These are phyloP conservation scores for Zoysia pacifica DNA, from an alignment of 176 grass and related monocot species.

Conservation along the genomic window DNA sequence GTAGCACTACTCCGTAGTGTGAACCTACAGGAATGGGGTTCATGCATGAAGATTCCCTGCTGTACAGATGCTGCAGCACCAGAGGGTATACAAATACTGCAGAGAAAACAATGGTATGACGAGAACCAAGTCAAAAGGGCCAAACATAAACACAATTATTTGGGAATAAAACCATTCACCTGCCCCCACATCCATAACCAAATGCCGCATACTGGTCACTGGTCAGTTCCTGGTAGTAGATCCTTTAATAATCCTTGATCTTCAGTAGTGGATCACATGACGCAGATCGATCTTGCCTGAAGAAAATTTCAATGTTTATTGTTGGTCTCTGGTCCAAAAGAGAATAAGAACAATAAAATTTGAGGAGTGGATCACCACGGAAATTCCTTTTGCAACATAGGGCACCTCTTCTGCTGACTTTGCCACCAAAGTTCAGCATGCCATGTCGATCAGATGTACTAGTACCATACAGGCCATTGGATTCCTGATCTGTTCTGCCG, in stretches of 20 bases:
- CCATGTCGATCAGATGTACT: constrained; percentile 11
- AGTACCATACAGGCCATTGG: neutral
- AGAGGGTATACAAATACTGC: neutral
- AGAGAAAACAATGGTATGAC: constrained; percentile 13
- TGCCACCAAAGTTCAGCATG: constrained; percentile 32
- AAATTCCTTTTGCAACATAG: constrained; percentile 21
- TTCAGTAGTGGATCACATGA: constrained; percentile 38
- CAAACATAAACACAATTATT: constrained; percentile 41
- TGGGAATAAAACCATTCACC: constrained; percentile 52
- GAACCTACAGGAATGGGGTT: constrained; percentile 28
- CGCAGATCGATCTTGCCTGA: neutral
- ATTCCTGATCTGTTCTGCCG: constrained; percentile 20
- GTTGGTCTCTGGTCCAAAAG: constrained; percentile 36
- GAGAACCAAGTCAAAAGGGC: constrained; percentile 46
- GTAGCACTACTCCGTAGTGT: neutral
- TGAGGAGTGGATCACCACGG: constrained; percentile 24
- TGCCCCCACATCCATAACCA: constrained; percentile 23
- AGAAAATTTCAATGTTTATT: constrained; percentile 41
- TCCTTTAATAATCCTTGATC: constrained; percentile 23
- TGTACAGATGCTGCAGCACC: constrained; percentile 6
- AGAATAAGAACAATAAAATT: constrained; percentile 21
- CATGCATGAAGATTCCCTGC: constrained; percentile 46
- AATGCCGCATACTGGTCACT: neutral
- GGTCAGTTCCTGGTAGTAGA: neutral
- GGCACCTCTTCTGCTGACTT: constrained; percentile 55